These are phyloP conservation scores for Saccharum spontaneum DNA, from an alignment of 176 grass and related monocot genomes.

Conservation along the genomic window DNA sequence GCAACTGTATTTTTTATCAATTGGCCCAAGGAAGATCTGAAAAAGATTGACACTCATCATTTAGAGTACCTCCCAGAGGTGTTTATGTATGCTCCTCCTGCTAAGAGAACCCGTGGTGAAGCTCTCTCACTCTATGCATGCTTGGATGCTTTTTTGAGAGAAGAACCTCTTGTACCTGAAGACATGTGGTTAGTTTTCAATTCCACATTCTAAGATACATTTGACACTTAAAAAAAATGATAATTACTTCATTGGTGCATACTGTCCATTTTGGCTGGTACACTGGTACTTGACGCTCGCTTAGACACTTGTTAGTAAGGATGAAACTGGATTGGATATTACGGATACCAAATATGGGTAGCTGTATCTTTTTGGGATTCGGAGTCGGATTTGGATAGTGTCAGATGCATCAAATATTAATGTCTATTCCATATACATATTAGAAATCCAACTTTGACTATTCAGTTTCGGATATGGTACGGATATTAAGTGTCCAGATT, in stretches of 20 bases:
- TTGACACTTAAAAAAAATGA: not conserved
- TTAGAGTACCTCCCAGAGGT: conserved; percentile 88
- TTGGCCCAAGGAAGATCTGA: conserved; percentile 79
- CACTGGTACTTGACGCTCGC: not conserved
- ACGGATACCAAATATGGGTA: not conserved
- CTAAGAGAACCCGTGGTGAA: conserved; percentile 96
- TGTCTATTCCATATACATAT: not conserved
- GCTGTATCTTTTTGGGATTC: not conserved
- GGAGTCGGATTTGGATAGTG: not conserved
- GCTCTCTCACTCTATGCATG: conserved; percentile 95
- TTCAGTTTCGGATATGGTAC: not conserved
- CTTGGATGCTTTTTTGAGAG: conserved; percentile 97
- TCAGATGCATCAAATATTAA: not conserved
- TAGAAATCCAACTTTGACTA: not conserved
- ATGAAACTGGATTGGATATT: not conserved
- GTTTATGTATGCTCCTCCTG: conserved; percentile 83
- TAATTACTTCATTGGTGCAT: not conserved
- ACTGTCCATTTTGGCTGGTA: not conserved
- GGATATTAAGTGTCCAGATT: not conserved
- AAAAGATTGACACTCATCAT: conserved; percentile 59
- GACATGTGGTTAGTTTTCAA: conserved; percentile 95
- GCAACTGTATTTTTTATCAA: conserved; percentile 75
- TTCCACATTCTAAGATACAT: conserved; percentile 15
- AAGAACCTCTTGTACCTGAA: conserved; percentile 95
- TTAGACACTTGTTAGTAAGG: not conserved